These are phyloP conservation scores for Talaromyces islandicus DNA, from an alignment of 2,329 filamentous ascomycete species.

Conservation along the genomic window DNA sequence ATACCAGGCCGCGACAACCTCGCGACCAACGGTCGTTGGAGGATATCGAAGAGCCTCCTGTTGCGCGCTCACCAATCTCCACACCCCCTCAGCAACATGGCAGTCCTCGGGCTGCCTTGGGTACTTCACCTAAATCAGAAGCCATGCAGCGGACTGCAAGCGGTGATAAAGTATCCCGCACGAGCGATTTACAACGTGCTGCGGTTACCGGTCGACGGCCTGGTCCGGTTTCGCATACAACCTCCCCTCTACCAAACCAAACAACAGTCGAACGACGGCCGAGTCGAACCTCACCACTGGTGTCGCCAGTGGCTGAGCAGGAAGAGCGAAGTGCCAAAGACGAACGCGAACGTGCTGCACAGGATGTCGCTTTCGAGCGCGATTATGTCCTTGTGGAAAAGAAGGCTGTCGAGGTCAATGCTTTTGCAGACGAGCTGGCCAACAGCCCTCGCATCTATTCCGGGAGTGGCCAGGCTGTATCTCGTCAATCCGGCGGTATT, in stretches of 20 bases:
- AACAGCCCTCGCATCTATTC: constrained; percentile 62
- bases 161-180: constrained; percentile 23
- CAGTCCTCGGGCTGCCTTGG: constrained; percentile 20
- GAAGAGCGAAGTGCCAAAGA: constrained; percentile 19
- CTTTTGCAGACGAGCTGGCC: constrained; percentile 89
- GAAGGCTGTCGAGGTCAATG: constrained; percentile 90
- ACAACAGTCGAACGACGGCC: constrained; percentile 5
- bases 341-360: constrained; percentile 62
- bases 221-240: constrained; percentile 27
- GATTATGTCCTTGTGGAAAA: constrained; percentile 97
- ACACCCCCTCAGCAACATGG: constrained; percentile 33
- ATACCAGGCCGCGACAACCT: not conserved
- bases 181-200: constrained; percentile 18
- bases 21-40: not conserved
- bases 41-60: constrained; percentile 19
- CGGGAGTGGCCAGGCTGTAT: constrained; percentile 26
- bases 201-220: constrained; percentile 27
- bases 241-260: constrained; percentile 32
- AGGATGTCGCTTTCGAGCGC: constrained; percentile 83
- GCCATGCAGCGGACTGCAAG: constrained; percentile 29
- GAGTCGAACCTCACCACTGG: constrained; percentile 5
- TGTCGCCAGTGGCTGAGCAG: constrained; percentile 40
- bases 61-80: constrained; percentile 8
- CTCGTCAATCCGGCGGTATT: constrained; percentile 57
- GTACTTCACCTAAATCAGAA: constrained; percentile 15